Conservation (phyloP, 2,329 filamentous ascomycete species). For the Diaporthe citriasiana region DNA sequence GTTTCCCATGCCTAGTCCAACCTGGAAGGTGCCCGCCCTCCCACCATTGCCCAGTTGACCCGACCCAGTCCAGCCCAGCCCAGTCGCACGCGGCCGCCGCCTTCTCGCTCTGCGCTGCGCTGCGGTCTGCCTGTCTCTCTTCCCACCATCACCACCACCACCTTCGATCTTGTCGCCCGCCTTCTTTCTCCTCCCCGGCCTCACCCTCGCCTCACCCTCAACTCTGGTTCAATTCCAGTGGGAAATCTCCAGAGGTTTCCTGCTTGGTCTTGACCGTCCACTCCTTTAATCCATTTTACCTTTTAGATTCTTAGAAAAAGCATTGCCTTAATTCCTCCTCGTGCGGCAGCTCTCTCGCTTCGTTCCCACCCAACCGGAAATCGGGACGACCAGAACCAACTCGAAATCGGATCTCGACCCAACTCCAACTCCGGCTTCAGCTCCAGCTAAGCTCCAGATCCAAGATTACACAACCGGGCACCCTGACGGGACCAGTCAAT, state of each 20-base stretch:
- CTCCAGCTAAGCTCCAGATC: conserved; percentile 14
- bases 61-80: conserved; percentile 13
- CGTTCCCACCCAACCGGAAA: conserved; percentile 30
- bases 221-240: conserved; percentile 70
- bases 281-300: conserved; percentile 61
- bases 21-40: conserved; percentile 28
- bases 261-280: conserved; percentile 72
- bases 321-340: conserved; percentile 44
- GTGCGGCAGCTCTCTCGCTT: conserved; percentile 41
- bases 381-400: conserved; percentile 32
- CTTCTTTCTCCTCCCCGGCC: conserved; percentile 36
- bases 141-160: conserved; percentile 49
- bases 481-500: conserved; percentile 22
- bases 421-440: conserved; percentile 19
- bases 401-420: conserved; percentile 25
- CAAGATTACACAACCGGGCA: background rate
- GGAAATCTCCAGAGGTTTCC: conserved; percentile 64
- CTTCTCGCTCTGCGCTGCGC: conserved; percentile 42
- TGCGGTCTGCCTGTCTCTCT: conserved; percentile 43
- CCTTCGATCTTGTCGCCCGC: conserved; percentile 44
- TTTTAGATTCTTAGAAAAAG: conserved; percentile 43
- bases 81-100: conserved; percentile 40
- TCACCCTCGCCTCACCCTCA: conserved; percentile 36
- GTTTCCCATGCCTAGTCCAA: conserved; percentile 21
- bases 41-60: conserved; percentile 10